Evolutionary conservation across 768 basidiomycete species (phyloP), one percentile per base, ranked within the genome.

Genomic region (Rhodosporidiobolus odoratus): DNA sequence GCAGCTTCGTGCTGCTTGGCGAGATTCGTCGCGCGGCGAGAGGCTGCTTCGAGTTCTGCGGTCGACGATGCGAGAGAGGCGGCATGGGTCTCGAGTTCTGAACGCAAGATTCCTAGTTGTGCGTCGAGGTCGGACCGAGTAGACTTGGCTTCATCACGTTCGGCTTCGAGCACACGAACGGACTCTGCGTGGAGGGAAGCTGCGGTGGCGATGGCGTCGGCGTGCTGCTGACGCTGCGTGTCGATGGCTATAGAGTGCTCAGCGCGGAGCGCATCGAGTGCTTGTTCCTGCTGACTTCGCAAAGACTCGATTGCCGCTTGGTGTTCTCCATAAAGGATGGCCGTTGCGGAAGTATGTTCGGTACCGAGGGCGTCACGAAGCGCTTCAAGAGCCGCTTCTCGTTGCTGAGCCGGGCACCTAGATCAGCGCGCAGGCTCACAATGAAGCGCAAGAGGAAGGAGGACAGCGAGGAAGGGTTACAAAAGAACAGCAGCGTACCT

Each of bases 181-280:
- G 45, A 34, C 2, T 65, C 62, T 74, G 83, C 80, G 32, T 85
- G 80, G 50, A 76, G 75, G 43, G 77, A 62, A 38, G 50, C 72
- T n/a, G 75, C 63, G 34, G 56, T 35, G 8, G 61, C 45, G 37
- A 77, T 81, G 19, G 83, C 81, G 10, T 85, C 83, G 35, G 85
- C 80, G 69, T 85, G 83, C 17, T 86, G 86, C 52, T 88, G 87
- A 78, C 27, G 38, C 17, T 82, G 76, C 37, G 82, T 81, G 7
- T 35, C 58, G 58, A 65, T n/a, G 2, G 19, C 32, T n/a, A 25
- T 19, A 16, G 54, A 2, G 56, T 65, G 64, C 12, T 84, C 82
- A 25, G 81, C 78, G 56, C 88, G 87, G 5, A 76, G 76, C 67
- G 81, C 77, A 34, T 81, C 68, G 30, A 84, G 74, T 5, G 78